phyloP scores from a whole-genome alignment of 108 stramenopile species.

The Nannochloropsis granulata region DNA sequence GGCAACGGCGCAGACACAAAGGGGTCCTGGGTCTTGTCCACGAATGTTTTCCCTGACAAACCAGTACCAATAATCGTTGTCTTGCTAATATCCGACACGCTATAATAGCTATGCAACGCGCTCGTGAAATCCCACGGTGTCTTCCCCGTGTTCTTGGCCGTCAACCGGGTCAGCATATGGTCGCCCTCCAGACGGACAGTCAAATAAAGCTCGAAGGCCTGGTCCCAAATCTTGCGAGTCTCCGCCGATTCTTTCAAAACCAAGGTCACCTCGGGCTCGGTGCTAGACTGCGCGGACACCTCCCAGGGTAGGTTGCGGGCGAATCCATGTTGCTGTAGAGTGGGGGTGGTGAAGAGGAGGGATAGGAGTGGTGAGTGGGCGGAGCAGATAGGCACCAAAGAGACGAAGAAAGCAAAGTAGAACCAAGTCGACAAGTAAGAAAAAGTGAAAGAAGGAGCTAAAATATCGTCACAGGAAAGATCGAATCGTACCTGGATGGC shows the following conservation, averaged over 20 bases:
- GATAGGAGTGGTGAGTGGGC: not conserved
- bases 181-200: constrained; percentile 31
- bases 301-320: constrained; percentile 88
- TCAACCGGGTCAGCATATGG: constrained; percentile 64
- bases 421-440: too few species aligned
- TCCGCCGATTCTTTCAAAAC: constrained; percentile 66
- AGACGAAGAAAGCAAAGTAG: not conserved
- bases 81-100: constrained; percentile 70
- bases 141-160: constrained; percentile 36
- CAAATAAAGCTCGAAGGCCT: constrained; percentile 49
- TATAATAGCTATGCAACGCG: constrained; percentile 86
- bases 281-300: constrained; percentile 24
- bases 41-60: constrained; percentile 11
- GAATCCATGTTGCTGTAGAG: constrained; percentile 70
- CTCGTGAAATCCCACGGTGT: constrained; percentile 72
- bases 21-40: constrained; percentile 60
- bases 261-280: constrained; percentile 49
- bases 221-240: constrained; percentile 91
- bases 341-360: too few species aligned
- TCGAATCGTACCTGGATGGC: constrained; percentile 52
- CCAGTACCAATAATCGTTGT: constrained; percentile 6
- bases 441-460: too few species aligned
- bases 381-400: not conserved
- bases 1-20: not conserved
- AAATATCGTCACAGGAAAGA: not conserved